Base-by-base conservation (phyloP, 768 basidiomycete genomes). In the Kwoniella newhampshirensis region DNA sequence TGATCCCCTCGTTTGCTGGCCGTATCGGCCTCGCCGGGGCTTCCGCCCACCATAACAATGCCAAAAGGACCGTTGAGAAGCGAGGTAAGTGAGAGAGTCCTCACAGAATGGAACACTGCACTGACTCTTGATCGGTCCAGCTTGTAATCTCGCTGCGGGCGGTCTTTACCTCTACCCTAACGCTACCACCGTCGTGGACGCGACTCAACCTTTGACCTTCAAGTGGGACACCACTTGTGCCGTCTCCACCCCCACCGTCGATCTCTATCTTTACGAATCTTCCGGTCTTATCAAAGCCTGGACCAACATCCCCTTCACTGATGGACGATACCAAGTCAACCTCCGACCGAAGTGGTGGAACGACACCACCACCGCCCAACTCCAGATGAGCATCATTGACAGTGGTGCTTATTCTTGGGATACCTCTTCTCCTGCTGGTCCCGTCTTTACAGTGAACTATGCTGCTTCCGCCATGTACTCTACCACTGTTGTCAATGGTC, bases 261-360 rank as follows among this genome's bases (percentile, higher is more conserved):
- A 76, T 54, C 63, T 78, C 18, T 76, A 75, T 63, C 65, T 78
- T 12, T 77, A 77, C 63, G 68, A 66, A 7, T 43, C 56, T 42
- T 40, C 52, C 51, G 74, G 77, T 37, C 40, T 72, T 4, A 69
- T 77, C 56, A 70, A 77, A 32, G 64, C 54, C n/a, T 78, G 63
- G 64, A 58, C 48, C 13, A 59, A 56, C 39, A 66, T 75, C 25
- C 54, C 51, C 41, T 74, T 66, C 57, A 50, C 63, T 12, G 49
- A 57, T 6, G 77, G 77, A 15, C 23, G 59, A 50, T 68, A 66
- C 53, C 59, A 62, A 13, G 67, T 60, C 7, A 61, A 51, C 12
- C 63, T 78, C 23, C 57, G 66, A n/a, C 77, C 77, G 0, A 66
- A 60, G 45, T 78, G 77, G 77, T 78, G 77, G 77, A 76, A 75